Evolutionary conservation across 495 filamentous ascomycete species (phyloP), one percentile per base, ranked within the genome.

Genomic region (Aspergillus indologenus): DNA sequence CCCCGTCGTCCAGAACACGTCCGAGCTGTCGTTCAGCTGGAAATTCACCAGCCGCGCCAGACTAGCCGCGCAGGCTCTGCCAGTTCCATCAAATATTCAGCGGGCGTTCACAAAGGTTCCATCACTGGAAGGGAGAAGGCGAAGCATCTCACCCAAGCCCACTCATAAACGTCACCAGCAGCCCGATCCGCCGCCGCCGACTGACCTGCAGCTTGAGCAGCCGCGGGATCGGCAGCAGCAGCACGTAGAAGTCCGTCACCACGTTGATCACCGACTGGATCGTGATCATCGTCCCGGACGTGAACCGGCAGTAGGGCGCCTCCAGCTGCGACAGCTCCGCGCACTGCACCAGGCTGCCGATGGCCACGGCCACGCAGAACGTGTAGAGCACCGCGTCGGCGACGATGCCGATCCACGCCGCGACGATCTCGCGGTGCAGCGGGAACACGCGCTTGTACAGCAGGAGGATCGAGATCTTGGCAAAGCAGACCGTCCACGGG

Each of bases 171-270:
- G 26, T 43, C 43, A 59, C 9, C 23, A 54, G 3, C 26, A 57
- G 45, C 9, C 45, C 55, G 9, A 50, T 23, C 29, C 43, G 48
- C 12, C 46, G 26, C 45, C 55, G 18, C 18, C 18, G 42, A 20
- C 15, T 45, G 0, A 54, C 21, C 19, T 59, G 57, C 21, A 59
- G 44, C 2, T 59, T 43, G 15, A 59, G 0, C 2, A 59, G 50
- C 6, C 50, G 50, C 50, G 57, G 50, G 31, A 59, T 54, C 0
- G 57, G 57, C 57, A 59, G 44, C 17, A 59, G 19, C 24, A 59
- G 19, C 15, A 59, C 50, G 31, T 59, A 59, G 12, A 59, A 40
- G 50, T 59, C 57, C 11, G 57, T 59, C 31, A 54, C 24, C 18
- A 59, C 50, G 15, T 59, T 59, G 43, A 59, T 46, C 22, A 53